Evolutionary conservation across 1,284 basidiomycete species (phyloP).

Genomic region (Salmacisia buchloeana): DNA sequence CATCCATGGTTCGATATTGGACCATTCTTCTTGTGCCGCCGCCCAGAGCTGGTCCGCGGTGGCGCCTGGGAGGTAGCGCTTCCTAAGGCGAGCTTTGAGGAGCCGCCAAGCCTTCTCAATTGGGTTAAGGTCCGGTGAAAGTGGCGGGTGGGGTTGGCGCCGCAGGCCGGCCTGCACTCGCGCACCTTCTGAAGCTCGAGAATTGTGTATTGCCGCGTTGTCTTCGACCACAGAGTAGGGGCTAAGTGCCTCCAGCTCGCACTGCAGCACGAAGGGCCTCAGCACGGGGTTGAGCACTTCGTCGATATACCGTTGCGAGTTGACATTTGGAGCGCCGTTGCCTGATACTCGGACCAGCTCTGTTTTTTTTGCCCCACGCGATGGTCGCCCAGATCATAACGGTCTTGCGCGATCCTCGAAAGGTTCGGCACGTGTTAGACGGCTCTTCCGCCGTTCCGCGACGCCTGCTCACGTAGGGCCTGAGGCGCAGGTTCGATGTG

Average conservation of each 20-base stretch:
- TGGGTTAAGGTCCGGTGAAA: neutral
- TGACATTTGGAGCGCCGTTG: neutral
- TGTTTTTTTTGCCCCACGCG: neutral
- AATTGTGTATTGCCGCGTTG: neutral
- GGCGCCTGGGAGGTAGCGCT: neutral
- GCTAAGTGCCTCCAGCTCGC: neutral
- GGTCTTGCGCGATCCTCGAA: neutral
- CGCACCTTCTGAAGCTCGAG: neutral
- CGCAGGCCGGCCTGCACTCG: neutral
- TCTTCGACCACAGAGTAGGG: neutral
- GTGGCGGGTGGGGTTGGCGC: neutral
- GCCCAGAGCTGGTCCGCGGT: neutral
- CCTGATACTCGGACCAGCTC: neutral
- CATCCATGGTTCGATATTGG: neutral
- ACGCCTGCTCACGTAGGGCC: neutral
- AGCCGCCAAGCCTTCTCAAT: neutral
- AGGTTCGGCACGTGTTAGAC: neutral
- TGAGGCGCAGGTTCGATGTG: neutral
- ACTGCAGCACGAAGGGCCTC: neutral
- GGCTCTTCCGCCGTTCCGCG: neutral
- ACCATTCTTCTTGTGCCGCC: neutral
- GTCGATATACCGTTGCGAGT: neutral
- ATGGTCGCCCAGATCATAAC: neutral
- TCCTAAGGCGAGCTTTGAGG: neutral
- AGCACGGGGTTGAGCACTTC: neutral